These are phyloP conservation scores for Eragrostis nindensis DNA, from an alignment of 176 grass and related monocot genomes.

Conservation along the genomic window DNA sequence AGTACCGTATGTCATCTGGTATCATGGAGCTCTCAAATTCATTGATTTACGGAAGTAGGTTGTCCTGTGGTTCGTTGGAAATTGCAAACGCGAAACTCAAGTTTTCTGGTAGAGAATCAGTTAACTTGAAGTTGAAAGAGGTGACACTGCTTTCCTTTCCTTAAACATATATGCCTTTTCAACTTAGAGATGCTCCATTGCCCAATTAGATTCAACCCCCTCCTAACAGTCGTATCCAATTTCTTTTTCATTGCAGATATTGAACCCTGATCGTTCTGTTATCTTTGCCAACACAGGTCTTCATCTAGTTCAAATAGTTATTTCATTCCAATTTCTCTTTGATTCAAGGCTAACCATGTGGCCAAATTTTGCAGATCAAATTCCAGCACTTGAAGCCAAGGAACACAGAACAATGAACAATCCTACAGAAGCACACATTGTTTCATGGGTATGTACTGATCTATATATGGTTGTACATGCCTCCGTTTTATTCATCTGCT, in stretches of 20 bases:
- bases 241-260: slow-evolving; percentile 66
- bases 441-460: slow-evolving; percentile 73
- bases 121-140: slow-evolving; percentile 72
- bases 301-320: slow-evolving; percentile 30
- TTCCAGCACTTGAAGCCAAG: slow-evolving; percentile 73
- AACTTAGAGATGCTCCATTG: slow-evolving; percentile 29
- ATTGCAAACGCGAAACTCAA: slow-evolving; percentile 79
- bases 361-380: slow-evolving; percentile 65
- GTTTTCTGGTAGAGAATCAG: slow-evolving; percentile 58
- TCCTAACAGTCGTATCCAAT: slow-evolving; percentile 13
- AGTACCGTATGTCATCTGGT: slow-evolving; percentile 97
- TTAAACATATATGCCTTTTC: not conserved
- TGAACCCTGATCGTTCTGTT: slow-evolving; percentile 71
- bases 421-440: slow-evolving; percentile 77
- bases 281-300: slow-evolving; percentile 85
- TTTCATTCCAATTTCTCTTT: slow-evolving; percentile 14
- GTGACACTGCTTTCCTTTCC: slow-evolving; percentile 39
- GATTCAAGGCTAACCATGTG: slow-evolving; percentile 25
- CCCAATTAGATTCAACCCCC: not conserved
- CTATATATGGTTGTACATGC: slow-evolving; percentile 24
- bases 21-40: slow-evolving; percentile 96
- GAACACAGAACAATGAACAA: slow-evolving; percentile 75
- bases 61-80: slow-evolving; percentile 84
- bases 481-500: not conserved
- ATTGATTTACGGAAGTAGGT: slow-evolving; percentile 85